These are phyloP conservation scores for Termitomyces eurrhizus DNA, from an alignment of 768 basidiomycete genomes.

Conservation along the genomic window DNA sequence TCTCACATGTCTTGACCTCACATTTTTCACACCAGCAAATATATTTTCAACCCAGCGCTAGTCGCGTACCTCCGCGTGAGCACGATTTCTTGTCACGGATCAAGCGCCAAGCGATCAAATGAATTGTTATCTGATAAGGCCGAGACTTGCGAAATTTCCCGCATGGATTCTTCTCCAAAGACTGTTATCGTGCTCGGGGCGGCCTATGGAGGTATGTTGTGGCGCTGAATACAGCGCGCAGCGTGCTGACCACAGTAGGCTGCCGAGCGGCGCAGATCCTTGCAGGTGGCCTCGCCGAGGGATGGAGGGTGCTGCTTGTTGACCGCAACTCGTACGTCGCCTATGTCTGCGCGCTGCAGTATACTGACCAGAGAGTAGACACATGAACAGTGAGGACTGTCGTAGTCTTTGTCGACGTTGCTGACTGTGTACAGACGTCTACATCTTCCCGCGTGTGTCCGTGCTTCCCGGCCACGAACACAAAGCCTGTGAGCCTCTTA, in stretches of 20 bases:
- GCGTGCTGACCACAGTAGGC: conserved; percentile 27
- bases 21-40: background rate
- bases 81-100: background rate
- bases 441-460: conserved; percentile 54
- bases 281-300: conserved; percentile 42
- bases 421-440: conserved; percentile 36
- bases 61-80: too few relatives aligned
- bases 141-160: background rate
- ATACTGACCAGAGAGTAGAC: conserved; percentile 24
- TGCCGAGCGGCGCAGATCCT: conserved; percentile 46
- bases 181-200: conserved; percentile 34
- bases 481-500: conserved; percentile 50
- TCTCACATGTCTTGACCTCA: background rate
- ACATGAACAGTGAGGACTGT: conserved; percentile 39
- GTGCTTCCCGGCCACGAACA: conserved; percentile 59
- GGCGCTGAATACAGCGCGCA: background rate
- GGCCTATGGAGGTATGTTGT: conserved; percentile 23
- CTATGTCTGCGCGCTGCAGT: background rate
- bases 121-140: conserved; percentile 5
- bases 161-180: background rate
- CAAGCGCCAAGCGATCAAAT: background rate
- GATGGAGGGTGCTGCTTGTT: conserved; percentile 53
- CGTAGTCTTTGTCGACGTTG: background rate
- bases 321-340: conserved; percentile 56
- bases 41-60: background rate